Percentiles rank a stretch among this genome's conserved stretches.
Evolutionary conservation across 2,329 filamentous ascomycete species (phyloP).

Genomic region (Leptographium galeiforme): DNA sequence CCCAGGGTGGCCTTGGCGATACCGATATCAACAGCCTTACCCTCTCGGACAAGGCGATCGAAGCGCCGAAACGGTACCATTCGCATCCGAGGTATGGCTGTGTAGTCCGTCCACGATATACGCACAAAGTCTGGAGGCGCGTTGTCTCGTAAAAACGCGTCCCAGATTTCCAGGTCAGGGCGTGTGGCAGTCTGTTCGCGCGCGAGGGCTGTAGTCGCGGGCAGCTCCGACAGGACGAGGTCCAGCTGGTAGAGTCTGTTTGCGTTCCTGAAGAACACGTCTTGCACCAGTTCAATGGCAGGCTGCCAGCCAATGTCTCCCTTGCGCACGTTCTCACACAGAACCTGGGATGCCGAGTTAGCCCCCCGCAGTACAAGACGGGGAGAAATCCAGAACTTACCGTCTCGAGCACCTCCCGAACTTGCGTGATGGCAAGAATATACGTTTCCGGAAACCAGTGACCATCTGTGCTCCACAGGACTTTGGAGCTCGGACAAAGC

Average conservation of each 20-base stretch:
- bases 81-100: slow-evolving; percentile 52
- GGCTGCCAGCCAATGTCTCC: slow-evolving; percentile 47
- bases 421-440: slow-evolving; percentile 57
- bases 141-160: slow-evolving; percentile 31
- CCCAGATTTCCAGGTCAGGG: slow-evolving; percentile 18
- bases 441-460: slow-evolving; percentile 72
- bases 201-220: not conserved
- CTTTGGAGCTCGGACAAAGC: slow-evolving; percentile 58
- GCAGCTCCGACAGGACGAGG: slow-evolving; percentile 23
- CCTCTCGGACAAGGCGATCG: slow-evolving; percentile 29
- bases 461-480: slow-evolving; percentile 70
- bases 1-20: slow-evolving; percentile 53
- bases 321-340: slow-evolving; percentile 53
- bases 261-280: slow-evolving; percentile 64
- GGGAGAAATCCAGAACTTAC: slow-evolving; percentile 27
- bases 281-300: slow-evolving; percentile 49
- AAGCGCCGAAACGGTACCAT: slow-evolving; percentile 52
- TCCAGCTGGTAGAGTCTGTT: slow-evolving; percentile 59
- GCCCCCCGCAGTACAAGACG: no score
- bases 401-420: slow-evolving; percentile 54
- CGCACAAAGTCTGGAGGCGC: slow-evolving; percentile 51
- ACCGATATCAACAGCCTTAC: slow-evolving; percentile 34
- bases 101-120: slow-evolving; percentile 67
- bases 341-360: slow-evolving; percentile 30
- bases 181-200: no score